Conservation (phyloP, 495 filamentous ascomycete genomes). For the Lasiosphaeria hispida region DNA sequence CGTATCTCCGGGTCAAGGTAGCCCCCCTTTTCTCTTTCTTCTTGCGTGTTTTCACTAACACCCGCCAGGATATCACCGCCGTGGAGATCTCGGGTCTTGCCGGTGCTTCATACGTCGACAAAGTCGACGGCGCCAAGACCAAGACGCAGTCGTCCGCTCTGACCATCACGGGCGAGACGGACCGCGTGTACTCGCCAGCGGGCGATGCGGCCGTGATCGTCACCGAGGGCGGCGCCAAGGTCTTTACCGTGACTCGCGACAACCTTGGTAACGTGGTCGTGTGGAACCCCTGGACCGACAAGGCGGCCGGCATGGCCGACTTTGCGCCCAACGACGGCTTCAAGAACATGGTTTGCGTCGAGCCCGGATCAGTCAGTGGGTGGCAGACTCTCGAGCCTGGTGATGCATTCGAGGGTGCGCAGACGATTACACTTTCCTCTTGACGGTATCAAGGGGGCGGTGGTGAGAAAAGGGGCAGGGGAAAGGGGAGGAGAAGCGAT, state of each 20-base stretch:
- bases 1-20: conserved; percentile 80
- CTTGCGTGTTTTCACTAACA: not conserved
- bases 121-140: conserved; percentile 58
- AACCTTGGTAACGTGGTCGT: conserved; percentile 84
- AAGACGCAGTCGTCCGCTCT: conserved; percentile 57
- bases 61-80: conserved; percentile 65
- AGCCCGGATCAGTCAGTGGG: conserved; percentile 76
- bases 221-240: conserved; percentile 54
- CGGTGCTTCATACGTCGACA: conserved; percentile 73
- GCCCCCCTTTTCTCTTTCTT: conserved; percentile 24
- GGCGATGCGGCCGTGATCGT: conserved; percentile 60
- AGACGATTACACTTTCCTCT: conserved; percentile 56
- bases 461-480: too few relatives aligned
- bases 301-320: conserved; percentile 76
- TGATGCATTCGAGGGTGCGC: conserved; percentile 86
- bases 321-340: conserved; percentile 87
- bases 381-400: conserved; percentile 84
- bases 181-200: conserved; percentile 62
- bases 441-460: conserved; percentile 5
- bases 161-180: conserved; percentile 68
- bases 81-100: conserved; percentile 71
- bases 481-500: not conserved
- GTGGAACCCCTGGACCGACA: conserved; percentile 95
- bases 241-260: conserved; percentile 73
- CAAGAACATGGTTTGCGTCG: conserved; percentile 90